Percentiles rank a stretch among this genome's conserved stretches.
These are phyloP conservation scores for Borovskyia barvae DNA, from an alignment of 208 protist species.

Conservation along the genomic window DNA sequence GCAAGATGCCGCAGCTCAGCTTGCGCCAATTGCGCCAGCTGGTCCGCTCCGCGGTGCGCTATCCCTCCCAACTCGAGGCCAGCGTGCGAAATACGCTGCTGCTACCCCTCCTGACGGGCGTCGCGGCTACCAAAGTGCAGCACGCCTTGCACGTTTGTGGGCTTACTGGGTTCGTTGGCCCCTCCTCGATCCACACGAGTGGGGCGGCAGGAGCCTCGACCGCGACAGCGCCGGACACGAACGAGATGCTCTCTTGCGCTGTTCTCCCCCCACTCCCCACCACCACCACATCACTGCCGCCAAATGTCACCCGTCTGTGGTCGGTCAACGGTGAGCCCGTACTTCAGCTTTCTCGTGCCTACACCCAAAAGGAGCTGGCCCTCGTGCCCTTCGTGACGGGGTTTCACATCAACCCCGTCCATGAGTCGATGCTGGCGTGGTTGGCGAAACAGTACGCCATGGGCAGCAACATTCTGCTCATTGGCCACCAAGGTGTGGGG, in stretches of 20 bases:
- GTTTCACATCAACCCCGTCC: constrained; percentile 89
- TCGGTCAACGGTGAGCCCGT: constrained; percentile 34
- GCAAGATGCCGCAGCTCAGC: constrained; percentile 71
- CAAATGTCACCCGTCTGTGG: constrained; percentile 30
- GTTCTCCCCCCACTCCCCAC: not conserved
- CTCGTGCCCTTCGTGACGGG: constrained; percentile 86
- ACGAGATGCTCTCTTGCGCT: not conserved
- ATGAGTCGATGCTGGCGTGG: constrained; percentile 82
- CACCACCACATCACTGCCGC: no score
- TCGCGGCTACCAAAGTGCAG: constrained; percentile 62
- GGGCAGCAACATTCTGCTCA: constrained; percentile 88
- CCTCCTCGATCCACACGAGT: not conserved
- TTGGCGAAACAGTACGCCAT: constrained; percentile 88
- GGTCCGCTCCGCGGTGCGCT: constrained; percentile 53
- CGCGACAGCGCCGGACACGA: not conserved
- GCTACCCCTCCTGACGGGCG: constrained; percentile 68
- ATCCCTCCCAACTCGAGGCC: constrained; percentile 47
- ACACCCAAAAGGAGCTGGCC: constrained; percentile 58
- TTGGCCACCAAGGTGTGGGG: constrained; percentile 95
- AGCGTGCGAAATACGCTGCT: constrained; percentile 60
- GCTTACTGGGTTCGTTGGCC: constrained; percentile 11
- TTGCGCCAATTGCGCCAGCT: constrained; percentile 73
- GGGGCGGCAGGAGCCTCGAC: not conserved
- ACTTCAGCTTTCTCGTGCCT: constrained; percentile 40
- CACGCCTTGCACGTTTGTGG: constrained; percentile 52